Conservation (phyloP, 169 alveolate genomes). For the Plasmodium ovale region DNA sequence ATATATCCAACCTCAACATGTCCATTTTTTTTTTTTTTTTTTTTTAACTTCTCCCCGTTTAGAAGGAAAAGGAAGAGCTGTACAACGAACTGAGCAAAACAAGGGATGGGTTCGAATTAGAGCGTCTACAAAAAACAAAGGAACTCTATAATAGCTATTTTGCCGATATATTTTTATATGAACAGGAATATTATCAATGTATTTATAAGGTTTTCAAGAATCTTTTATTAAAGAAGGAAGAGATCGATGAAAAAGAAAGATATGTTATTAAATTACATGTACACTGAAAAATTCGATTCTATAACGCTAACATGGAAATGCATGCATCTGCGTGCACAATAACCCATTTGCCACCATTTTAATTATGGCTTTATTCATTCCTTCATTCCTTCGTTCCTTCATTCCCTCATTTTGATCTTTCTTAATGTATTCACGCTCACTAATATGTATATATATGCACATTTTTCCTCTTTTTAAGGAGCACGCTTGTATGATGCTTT, state of each 20-base stretch:
- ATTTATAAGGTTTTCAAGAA: conserved; percentile 69
- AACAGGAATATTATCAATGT: conserved; percentile 73
- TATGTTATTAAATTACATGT: conserved; percentile 45
- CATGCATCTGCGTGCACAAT: not conserved
- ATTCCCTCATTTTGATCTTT: not conserved
- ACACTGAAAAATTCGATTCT: not conserved
- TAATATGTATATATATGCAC: not conserved
- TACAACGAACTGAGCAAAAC: conserved; percentile 22
- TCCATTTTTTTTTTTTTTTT: not conserved
- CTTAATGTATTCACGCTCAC: not conserved
- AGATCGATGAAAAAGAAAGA: conserved; percentile 66
- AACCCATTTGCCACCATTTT: not conserved
- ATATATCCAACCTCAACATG: too few species aligned
- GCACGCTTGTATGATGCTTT: conserved; percentile 33
- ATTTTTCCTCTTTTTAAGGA: conserved; percentile 32
- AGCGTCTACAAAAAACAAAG: conserved; percentile 36
- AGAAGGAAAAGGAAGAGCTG: conserved; percentile 73
- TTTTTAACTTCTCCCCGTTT: conserved; percentile 3
- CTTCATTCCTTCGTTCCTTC: not conserved
- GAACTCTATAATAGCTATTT: conserved; percentile 62
- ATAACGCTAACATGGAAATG: conserved; percentile 1
- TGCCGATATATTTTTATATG: conserved; percentile 69
- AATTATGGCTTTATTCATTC: not conserved
- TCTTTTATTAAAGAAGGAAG: conserved; percentile 53
- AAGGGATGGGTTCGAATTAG: conserved; percentile 35